These are phyloP conservation scores for Cicer arietinum DNA, from an alignment of 306 rosid species.

Conservation along the genomic window DNA sequence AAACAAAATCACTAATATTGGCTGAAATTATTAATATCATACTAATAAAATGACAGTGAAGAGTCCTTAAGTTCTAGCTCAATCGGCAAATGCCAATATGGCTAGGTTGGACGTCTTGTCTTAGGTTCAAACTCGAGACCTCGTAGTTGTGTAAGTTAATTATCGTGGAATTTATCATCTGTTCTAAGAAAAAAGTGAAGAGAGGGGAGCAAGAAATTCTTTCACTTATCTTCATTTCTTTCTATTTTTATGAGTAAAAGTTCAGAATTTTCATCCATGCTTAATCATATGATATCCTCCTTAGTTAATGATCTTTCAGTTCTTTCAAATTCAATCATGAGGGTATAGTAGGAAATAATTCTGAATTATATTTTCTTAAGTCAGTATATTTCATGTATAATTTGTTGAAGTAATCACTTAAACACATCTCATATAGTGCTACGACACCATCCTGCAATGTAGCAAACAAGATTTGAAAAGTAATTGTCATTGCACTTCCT, in stretches of 20 bases:
- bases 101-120: no score
- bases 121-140: no score
- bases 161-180: no score
- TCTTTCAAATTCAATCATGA: slow-evolving; percentile 37
- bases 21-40: not conserved
- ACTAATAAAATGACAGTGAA: slow-evolving; percentile 10
- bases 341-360: slow-evolving; percentile 17
- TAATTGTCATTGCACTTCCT: not conserved
- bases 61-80: no score
- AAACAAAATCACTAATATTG: not conserved
- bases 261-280: not conserved
- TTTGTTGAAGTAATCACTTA: slow-evolving; percentile 31
- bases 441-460: not conserved
- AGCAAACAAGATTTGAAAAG: slow-evolving; percentile 25
- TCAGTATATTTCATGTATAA: slow-evolving; percentile 44
- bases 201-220: no score
- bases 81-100: no score
- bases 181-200: no score
- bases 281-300: slow-evolving; percentile 23
- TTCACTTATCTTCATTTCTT: no score
- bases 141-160: no score
- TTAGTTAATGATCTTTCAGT: slow-evolving; percentile 19
- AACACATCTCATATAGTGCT: slow-evolving; percentile 15
- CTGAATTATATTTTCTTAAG: not conserved
- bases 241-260: not conserved